phyloP scores from a whole-genome alignment of 2,329 filamentous ascomycete species.

The Ilyonectria destructans region DNA sequence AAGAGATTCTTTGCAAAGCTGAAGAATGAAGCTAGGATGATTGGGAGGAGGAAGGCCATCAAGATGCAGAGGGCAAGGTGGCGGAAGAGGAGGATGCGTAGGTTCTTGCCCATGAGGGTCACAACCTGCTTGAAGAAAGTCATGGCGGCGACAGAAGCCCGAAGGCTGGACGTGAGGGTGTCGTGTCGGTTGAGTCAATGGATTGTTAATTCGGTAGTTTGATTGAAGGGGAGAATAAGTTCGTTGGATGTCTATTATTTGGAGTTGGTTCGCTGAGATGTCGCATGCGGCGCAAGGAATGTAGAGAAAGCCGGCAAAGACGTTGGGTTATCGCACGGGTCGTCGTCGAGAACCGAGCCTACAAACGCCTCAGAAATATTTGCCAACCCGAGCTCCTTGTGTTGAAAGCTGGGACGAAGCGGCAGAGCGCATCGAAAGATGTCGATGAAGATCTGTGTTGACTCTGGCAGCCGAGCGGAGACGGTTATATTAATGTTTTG shows the following conservation, averaged over 20 bases:
- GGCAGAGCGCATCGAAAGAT: slow-evolving; percentile 3
- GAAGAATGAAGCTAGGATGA: slow-evolving; percentile 73
- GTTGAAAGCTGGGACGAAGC: neutral
- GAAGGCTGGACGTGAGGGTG: slow-evolving; percentile 6
- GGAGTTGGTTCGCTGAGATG: neutral
- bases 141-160: slow-evolving; percentile 57
- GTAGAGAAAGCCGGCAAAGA: neutral
- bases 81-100: slow-evolving; percentile 71
- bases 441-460: neutral
- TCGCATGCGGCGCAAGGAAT: neutral
- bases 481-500: slow-evolving; percentile 21
- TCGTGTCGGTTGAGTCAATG: neutral
- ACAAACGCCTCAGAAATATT: neutral
- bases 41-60: slow-evolving; percentile 73
- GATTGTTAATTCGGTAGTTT: neutral
- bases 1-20: slow-evolving; percentile 88
- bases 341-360: neutral
- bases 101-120: slow-evolving; percentile 76
- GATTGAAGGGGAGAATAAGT: neutral
- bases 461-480: slow-evolving; percentile 4
- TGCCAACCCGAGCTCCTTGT: neutral
- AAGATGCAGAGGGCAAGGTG: slow-evolving; percentile 68
- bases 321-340: neutral
- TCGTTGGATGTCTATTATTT: neutral
- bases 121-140: slow-evolving; percentile 70